A percentile compares a stretch with the other conserved stretches of the same genome.
Evolutionary conservation across 495 filamentous ascomycete species (phyloP).

Genomic region (Jackrogersella minutella): DNA sequence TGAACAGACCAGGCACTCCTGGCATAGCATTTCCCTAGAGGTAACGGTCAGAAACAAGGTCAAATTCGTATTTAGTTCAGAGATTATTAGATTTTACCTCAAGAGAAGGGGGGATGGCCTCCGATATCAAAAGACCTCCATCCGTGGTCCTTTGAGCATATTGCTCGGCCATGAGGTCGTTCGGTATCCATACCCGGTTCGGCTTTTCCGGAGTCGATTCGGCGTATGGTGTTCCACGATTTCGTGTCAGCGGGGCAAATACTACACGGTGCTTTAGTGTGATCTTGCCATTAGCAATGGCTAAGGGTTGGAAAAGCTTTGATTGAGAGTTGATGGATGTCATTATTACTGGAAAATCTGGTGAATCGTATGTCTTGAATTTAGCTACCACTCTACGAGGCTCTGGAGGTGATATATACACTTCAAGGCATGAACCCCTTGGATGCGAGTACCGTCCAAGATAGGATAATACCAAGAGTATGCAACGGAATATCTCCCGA

Average conservation of each 20-base stretch:
- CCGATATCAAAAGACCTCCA: constrained; percentile 2
- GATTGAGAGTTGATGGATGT: neutral
- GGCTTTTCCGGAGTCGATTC: constrained; percentile 5
- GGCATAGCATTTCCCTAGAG: constrained; percentile 6
- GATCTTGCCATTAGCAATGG: constrained; percentile 1
- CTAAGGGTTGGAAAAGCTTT: constrained; percentile 1
- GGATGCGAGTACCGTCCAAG: too few relatives aligned
- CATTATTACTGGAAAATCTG: too few relatives aligned
- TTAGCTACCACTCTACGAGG: too few relatives aligned
- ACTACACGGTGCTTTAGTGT: constrained; percentile 6
- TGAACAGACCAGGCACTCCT: neutral
- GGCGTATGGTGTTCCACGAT: constrained; percentile 1
- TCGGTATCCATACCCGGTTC: constrained; percentile 11
- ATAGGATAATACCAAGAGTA: too few relatives aligned
- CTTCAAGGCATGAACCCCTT: too few relatives aligned
- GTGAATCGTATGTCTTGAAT: too few relatives aligned
- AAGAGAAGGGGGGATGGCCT: constrained; percentile 4
- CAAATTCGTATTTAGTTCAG: too few relatives aligned
- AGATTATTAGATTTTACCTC: neutral
- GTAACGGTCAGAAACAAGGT: too few relatives aligned
- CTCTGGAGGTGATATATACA: too few relatives aligned
- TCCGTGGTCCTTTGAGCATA: constrained; percentile 5
- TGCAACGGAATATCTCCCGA: too few relatives aligned
- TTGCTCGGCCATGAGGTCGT: constrained; percentile 4
- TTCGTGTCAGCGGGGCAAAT: constrained; percentile 4